Conservation (phyloP, 2,329 filamentous ascomycete genomes). For the Dactylellina haptotyla region DNA sequence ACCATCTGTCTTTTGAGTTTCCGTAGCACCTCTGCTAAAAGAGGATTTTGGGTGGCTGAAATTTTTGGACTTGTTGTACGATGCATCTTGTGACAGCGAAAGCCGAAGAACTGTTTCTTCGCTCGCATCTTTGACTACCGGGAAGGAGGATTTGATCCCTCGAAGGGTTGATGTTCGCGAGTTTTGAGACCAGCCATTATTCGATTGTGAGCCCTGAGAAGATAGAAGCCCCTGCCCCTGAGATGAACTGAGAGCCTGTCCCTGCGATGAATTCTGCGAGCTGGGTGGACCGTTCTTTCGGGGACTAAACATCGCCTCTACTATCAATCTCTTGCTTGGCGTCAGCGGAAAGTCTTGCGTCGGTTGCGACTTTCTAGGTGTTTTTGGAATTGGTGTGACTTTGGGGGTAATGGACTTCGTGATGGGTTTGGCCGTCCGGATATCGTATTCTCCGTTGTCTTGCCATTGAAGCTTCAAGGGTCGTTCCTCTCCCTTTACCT, state of each 20-base stretch:
- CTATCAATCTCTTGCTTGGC: slow-evolving; percentile 37
- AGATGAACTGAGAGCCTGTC: neutral
- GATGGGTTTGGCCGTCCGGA: slow-evolving; percentile 33
- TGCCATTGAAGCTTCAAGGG: slow-evolving; percentile 24
- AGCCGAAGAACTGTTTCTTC: slow-evolving; percentile 61
- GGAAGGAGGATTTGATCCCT: slow-evolving; percentile 66
- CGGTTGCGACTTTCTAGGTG: slow-evolving; percentile 33
- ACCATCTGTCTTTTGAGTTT: slow-evolving; percentile 30
- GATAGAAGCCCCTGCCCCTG: slow-evolving; percentile 1
- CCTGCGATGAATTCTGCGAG: slow-evolving; percentile 36
- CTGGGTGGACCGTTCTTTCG: slow-evolving; percentile 33
- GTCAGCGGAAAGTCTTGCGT: slow-evolving; percentile 27
- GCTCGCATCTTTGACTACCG: slow-evolving; percentile 79
- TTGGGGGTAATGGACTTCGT: slow-evolving; percentile 13
- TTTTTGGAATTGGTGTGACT: slow-evolving; percentile 9
- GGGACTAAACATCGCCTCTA: slow-evolving; percentile 50
- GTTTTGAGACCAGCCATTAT: slow-evolving; percentile 57
- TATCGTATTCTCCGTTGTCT: slow-evolving; percentile 32
- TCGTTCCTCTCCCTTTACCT: slow-evolving; percentile 19
- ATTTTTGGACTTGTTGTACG: slow-evolving; percentile 16
- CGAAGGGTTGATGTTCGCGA: slow-evolving; percentile 43
- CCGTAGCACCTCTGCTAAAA: slow-evolving; percentile 33
- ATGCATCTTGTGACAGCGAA: slow-evolving; percentile 30
- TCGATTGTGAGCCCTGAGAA: slow-evolving; percentile 28
- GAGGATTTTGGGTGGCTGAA: slow-evolving; percentile 31